Evolutionary conservation across 345 rosid species (phyloP), one percentile per base, ranked within the genome.

Genomic region (Heritiera littoralis): DNA sequence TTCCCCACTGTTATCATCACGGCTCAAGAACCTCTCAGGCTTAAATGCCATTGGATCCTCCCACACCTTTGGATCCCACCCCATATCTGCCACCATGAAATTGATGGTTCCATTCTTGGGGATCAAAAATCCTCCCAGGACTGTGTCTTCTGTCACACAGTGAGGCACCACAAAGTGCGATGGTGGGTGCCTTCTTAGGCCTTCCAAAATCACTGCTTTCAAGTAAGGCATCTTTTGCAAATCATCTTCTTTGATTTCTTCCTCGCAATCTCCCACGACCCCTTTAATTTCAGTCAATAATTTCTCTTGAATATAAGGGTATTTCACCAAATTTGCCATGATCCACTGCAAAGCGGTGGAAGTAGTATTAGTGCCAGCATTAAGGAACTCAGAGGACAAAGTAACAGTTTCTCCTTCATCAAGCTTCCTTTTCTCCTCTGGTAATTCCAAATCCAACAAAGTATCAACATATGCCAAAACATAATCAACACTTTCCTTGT

Each of bases 31-130:
- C 30, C 89, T 84, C 59, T 86, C 85, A 2, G 89, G 89, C 48
- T 75, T 84, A 63, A 86, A 86, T 59, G 51, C 82, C 89, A 86
- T 86, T 13, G 89, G 89, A 3, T 86, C 86, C 3, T 85, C 83
- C 87, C 87, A 85, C 0, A 78, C 80, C 15, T 65, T 28, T 1
- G 89, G 87, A 75, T 86, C 85, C 75, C 84, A 74, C 60, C 82
- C 85, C 77, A 84, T 82, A 38, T 82, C 85, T 82, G 77, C 66
- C 10, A 74, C 77, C 51, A 20, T 43, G 51, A 74, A 74, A 56
- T 74, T 55, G 14, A 74, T 20, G 1, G 77, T 56, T 6, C 49
- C 66, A 23, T 58, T 41, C 63, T 74, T 40, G 5, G 77, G 77
- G 9, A 74, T 48, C 77, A 20, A 30, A 23, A 17, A 74, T 18